Percentiles rank a stretch among this genome's conserved stretches.
These are phyloP conservation scores for Tetrapisispora fleetii DNA, from an alignment of 805 yeast genomes.

Conservation along the genomic window DNA sequence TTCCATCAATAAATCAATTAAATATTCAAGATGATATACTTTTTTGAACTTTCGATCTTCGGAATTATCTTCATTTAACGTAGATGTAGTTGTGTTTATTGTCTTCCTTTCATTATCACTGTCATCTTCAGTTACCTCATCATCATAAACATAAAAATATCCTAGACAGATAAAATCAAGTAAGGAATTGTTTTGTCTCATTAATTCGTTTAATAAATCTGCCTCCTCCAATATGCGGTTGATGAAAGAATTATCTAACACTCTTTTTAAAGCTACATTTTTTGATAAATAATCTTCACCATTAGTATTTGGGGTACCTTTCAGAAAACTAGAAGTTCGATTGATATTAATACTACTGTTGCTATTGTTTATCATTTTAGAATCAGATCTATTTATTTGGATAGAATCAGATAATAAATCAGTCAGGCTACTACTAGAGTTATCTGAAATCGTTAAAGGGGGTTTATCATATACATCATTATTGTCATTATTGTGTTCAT, in stretches of 20 bases:
- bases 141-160: slow-evolving; percentile 24
- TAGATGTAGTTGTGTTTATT: background rate
- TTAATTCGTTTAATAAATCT: slow-evolving; percentile 29
- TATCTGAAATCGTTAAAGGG: background rate
- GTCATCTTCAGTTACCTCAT: background rate
- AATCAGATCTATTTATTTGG: background rate
- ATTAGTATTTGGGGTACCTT: background rate
- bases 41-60: slow-evolving; percentile 6
- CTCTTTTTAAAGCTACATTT: background rate
- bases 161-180: slow-evolving; percentile 45
- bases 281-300: slow-evolving; percentile 1
- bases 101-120: background rate
- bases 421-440: background rate
- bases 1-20: slow-evolving; percentile 22
- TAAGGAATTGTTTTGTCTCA: slow-evolving; percentile 30
- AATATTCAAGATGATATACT: slow-evolving; percentile 23
- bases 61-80: background rate
- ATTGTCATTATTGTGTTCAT: background rate
- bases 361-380: background rate
- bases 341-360: background rate
- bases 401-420: background rate
- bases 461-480: background rate
- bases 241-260: slow-evolving; percentile 24
- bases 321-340: background rate
- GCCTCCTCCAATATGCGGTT: slow-evolving; percentile 31